Conservation (phyloP, 176 grass and related monocot genomes). For the Rhynchospora breviuscula region DNA sequence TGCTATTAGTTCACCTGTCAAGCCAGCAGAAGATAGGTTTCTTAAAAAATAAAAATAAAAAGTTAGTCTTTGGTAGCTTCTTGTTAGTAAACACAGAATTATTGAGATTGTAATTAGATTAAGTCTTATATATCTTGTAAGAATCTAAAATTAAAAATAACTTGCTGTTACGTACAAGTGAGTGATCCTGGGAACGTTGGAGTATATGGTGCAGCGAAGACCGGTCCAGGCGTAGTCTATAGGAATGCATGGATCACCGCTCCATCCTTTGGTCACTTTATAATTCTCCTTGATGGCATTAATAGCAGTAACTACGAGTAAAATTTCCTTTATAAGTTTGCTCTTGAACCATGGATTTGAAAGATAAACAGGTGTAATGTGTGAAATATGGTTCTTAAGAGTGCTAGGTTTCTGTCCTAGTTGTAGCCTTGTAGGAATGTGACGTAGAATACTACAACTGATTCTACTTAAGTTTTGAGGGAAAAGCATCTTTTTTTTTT, state of each 20-base stretch:
- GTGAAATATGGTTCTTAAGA: too few species aligned
- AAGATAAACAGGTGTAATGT: too few species aligned
- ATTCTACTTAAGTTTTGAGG: too few species aligned
- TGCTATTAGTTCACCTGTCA: constrained; percentile 24
- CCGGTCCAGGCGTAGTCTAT: constrained; percentile 31
- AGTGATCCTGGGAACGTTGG: constrained; percentile 31
- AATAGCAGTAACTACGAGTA: constrained; percentile 30
- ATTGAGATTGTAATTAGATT: neutral
- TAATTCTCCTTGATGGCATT: constrained; percentile 33
- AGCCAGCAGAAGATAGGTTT: constrained; percentile 25
- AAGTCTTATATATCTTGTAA: neutral
- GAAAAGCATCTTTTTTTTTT: too few species aligned
- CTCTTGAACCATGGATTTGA: too few species aligned
- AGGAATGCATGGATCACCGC: constrained; percentile 52
- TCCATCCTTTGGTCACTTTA: constrained; percentile 35
- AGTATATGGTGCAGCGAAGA: constrained; percentile 23
- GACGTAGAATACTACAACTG: too few species aligned
- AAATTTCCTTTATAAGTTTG: neutral
- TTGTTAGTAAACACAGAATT: neutral
- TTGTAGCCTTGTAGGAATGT: too few species aligned
- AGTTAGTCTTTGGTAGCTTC: neutral
- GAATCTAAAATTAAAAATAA: too few species aligned
- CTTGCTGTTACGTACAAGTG: constrained; percentile 14
- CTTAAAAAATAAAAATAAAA: constrained; percentile 21
- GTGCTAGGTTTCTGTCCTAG: too few species aligned